Percentiles rank a stretch among this genome's conserved stretches.
Evolutionary conservation across 176 grass and related monocot genomes (phyloP).

Genomic region (Rhipidocladum racemiflorum): DNA sequence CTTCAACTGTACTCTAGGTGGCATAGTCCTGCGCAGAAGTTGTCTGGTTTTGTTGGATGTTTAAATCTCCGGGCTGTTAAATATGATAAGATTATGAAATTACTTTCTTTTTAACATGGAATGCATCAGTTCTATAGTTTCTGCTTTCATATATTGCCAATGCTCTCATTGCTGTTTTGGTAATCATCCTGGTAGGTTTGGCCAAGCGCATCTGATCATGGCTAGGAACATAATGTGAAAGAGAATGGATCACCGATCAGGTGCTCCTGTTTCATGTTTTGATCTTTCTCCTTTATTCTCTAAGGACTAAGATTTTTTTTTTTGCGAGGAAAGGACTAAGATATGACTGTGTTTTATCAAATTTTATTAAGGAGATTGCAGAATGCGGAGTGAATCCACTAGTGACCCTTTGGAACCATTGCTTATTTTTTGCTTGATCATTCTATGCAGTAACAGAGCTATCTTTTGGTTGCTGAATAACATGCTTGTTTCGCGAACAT

Average conservation of each 20-base stretch:
- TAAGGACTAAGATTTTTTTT: constrained; percentile 1
- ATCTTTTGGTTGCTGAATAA: neutral
- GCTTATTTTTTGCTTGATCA: neutral
- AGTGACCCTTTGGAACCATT: neutral
- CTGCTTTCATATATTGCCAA: neutral
- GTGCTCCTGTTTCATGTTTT: constrained; percentile 19
- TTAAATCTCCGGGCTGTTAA: neutral
- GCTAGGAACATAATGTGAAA: constrained; percentile 38
- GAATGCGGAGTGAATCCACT: neutral
- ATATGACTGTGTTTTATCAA: neutral
- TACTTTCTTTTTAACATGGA: neutral
- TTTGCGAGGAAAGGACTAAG: constrained; percentile 13
- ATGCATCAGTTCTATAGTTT: neutral
- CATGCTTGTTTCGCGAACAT: neutral
- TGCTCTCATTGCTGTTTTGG: constrained; percentile 32
- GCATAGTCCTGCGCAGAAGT: neutral
- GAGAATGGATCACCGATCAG: constrained; percentile 33
- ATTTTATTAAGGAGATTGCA: constrained; percentile 1
- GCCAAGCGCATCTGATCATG: constrained; percentile 73
- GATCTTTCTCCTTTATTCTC: neutral
- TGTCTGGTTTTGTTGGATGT: neutral
- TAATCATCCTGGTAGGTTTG: constrained; percentile 61
- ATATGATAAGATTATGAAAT: neutral
- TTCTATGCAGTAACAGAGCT: neutral
- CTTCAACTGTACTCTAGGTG: neutral